Evolutionary conservation across 2,329 filamentous ascomycete species (phyloP).

Genomic region (Zarea fungicola): DNA sequence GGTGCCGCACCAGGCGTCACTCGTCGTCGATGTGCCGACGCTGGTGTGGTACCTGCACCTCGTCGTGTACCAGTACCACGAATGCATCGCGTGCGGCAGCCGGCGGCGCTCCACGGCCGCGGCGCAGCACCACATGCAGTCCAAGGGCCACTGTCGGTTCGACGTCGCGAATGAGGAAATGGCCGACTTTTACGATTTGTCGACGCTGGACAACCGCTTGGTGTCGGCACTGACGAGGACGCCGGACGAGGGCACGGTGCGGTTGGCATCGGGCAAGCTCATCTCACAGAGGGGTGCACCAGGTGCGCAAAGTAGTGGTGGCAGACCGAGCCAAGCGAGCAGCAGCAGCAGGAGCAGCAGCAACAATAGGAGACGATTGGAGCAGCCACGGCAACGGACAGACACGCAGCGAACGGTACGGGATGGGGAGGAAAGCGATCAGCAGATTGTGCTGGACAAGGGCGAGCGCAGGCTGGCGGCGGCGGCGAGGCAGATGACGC

Average conservation of each 20-base stretch:
- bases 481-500: slow-evolving; percentile 5
- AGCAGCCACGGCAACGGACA: background rate
- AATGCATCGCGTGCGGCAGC: slow-evolving; percentile 44
- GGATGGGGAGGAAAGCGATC: background rate
- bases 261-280: slow-evolving; percentile 8
- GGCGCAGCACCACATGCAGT: slow-evolving; percentile 42
- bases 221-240: background rate
- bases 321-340: background rate
- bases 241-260: slow-evolving; percentile 1
- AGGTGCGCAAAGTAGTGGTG: background rate
- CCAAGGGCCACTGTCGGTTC: slow-evolving; percentile 40
- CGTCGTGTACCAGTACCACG: slow-evolving; percentile 40
- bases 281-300: slow-evolving; percentile 6
- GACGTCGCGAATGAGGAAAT: slow-evolving; percentile 25
- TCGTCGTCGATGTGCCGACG: slow-evolving; percentile 39
- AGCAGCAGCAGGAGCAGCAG: background rate
- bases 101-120: slow-evolving; percentile 35
- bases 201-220: slow-evolving; percentile 1
- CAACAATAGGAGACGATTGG: background rate
- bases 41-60: slow-evolving; percentile 41
- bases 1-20: slow-evolving; percentile 31
- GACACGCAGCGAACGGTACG: background rate
- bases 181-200: slow-evolving; percentile 32
- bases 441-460: slow-evolving; percentile 1
- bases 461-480: background rate